These are phyloP conservation scores for Lodderomyces parapsilosis DNA, from an alignment of 1,139 yeast species.

Conservation along the genomic window DNA sequence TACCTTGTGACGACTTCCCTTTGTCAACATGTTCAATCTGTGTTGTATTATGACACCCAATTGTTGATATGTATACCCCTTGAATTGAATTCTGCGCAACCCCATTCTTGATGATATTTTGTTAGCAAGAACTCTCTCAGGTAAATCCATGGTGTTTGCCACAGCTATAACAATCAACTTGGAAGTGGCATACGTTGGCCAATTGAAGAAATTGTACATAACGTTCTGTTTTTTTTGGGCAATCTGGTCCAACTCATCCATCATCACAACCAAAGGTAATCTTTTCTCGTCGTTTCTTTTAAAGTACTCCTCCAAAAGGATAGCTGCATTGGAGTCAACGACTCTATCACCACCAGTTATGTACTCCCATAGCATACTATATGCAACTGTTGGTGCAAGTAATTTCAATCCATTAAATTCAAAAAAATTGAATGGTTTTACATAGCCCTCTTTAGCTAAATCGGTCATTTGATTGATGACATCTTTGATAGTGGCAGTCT, in stretches of 20 bases:
- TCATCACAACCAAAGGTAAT: slow-evolving; percentile 67
- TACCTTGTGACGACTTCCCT: slow-evolving; percentile 35
- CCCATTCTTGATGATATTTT: slow-evolving; percentile 93
- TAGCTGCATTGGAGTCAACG: slow-evolving; percentile 60
- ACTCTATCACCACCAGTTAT: slow-evolving; percentile 65
- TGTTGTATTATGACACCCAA: slow-evolving; percentile 71
- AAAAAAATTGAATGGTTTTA: slow-evolving; percentile 64
- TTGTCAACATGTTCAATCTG: slow-evolving; percentile 59
- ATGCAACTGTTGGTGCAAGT: slow-evolving; percentile 81
- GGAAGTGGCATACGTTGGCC: slow-evolving; percentile 88
- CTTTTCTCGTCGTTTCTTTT: slow-evolving; percentile 24
- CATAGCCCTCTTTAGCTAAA: slow-evolving; percentile 42
- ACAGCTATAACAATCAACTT: slow-evolving; percentile 86
- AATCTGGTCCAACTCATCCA: slow-evolving; percentile 93
- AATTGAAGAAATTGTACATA: slow-evolving; percentile 93
- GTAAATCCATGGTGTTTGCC: slow-evolving; percentile 96
- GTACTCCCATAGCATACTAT: slow-evolving; percentile 78
- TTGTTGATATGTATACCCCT: slow-evolving; percentile 84
- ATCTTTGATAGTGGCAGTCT: slow-evolving; percentile 89
- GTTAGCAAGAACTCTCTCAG: slow-evolving; percentile 83
- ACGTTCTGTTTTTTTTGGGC: slow-evolving; percentile 84
- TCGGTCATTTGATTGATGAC: slow-evolving; percentile 68
- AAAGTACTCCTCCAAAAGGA: slow-evolving; percentile 40
- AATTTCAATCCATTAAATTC: slow-evolving; percentile 92
- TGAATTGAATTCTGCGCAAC: slow-evolving; percentile 78